Base-by-base conservation (phyloP, 176 grass and related monocot species). In the Metroxylon sagu region DNA sequence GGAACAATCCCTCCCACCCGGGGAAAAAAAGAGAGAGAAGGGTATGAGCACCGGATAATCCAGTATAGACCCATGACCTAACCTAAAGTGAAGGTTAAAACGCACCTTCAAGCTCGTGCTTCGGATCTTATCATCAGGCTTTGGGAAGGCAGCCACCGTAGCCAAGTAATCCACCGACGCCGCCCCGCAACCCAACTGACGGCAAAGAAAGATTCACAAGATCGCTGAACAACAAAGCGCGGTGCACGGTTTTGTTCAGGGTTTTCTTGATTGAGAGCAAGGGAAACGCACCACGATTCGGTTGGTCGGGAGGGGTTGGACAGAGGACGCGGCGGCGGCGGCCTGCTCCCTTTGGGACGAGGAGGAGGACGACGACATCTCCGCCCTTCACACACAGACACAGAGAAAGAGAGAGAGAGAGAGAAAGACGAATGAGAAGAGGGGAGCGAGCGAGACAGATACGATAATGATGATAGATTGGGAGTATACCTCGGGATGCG, bases 81-180 rank as follows among this genome's bases (percentile, higher is more conserved):
- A 5, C 31, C 5, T 35, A 35, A 35, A 35, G 1, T 12, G 35
- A 43, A 12, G 35, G 35, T 43, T 48, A 69, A 70, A 48, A 43
- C 27, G 23, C 57, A 82, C 79, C 87, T 90, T 96, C 43, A 90
- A 80, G 29, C 50, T 79, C 52, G 87, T 53, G 77, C 92, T 96
- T 8, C 91, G 86, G 77, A 90, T 90, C 83, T 90, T 96, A 58
- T 96, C 87, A 71, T 96, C 87, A 4, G 92, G 92, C 70, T 78
- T 79, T 53, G 86, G 92, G 80, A 79, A 90, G 27, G 83, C 86
- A 30, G 83, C 83, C 50, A 96, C 92, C 27, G 92, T 88, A 10
- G 92, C 83, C 79, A 96, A 64, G 74, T 79, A 96, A 75, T 96
- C 92, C 53, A 76, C 75, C 19, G 80, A 83, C 48, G 75, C 74